A percentile compares a stretch with the other conserved stretches of the same genome.
Conservation (phyloP, 345 rosid species). For the Psidium friedrichsthalianum region DNA sequence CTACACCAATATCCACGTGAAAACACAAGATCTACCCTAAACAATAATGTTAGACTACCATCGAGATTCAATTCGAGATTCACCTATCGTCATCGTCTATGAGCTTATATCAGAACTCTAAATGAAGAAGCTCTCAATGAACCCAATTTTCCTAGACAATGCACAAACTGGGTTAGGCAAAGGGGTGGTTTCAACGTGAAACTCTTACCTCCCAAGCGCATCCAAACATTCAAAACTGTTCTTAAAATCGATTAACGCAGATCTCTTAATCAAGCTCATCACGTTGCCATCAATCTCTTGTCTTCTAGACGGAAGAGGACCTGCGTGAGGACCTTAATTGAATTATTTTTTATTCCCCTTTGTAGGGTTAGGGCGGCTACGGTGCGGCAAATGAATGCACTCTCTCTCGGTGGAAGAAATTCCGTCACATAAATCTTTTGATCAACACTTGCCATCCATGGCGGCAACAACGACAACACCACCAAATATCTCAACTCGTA, state of each 20-base stretch:
- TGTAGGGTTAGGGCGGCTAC: neutral
- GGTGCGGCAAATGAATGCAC: neutral
- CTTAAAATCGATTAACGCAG: neutral
- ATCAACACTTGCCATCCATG: neutral
- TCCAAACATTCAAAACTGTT: neutral
- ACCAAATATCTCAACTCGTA: neutral
- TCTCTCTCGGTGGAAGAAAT: neutral
- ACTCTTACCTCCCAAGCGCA: neutral
- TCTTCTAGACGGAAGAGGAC: neutral
- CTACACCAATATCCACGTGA: neutral
- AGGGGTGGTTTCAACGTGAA: neutral
- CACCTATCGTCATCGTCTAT: neutral
- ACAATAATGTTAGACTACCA: neutral
- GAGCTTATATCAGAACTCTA: neutral
- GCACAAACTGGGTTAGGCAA: neutral
- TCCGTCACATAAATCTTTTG: neutral
- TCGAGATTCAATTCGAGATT: neutral
- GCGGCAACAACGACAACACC: neutral
- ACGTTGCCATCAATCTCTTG: neutral
- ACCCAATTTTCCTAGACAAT: neutral
- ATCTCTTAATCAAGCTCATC: too few species aligned
- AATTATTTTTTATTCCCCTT: neutral
- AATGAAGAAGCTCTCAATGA: neutral
- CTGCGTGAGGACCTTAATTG: neutral
- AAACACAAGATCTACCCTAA: neutral